Percentiles rank a stretch among this genome's conserved stretches.
Conservation (phyloP, 2,329 filamentous ascomycete species). For the Passalora sequoiae region DNA sequence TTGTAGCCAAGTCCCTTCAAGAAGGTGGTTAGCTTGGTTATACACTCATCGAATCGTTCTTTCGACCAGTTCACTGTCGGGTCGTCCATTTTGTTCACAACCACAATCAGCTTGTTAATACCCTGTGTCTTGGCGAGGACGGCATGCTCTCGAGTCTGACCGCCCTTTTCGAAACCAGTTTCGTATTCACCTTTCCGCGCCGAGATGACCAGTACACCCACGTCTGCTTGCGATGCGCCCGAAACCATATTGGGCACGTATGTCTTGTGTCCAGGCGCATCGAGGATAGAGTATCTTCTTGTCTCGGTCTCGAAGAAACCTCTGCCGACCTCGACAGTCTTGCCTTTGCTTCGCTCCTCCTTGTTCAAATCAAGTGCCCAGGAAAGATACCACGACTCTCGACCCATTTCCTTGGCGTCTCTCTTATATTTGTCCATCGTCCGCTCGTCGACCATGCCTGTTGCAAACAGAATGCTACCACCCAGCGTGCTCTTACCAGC, state of each 20-base stretch:
- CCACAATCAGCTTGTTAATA: conserved; percentile 92
- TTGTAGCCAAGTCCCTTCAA: conserved; percentile 92
- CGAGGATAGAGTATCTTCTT: conserved; percentile 90
- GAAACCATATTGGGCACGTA: conserved; percentile 99
- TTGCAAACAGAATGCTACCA: conserved; percentile 85
- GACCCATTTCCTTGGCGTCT: conserved; percentile 91
- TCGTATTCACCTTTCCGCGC: conserved; percentile 98
- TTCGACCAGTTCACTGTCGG: conserved; percentile 93
- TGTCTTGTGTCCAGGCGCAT: conserved; percentile 95
- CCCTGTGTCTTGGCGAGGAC: conserved; percentile 97
- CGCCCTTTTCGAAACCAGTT: conserved; percentile 93
- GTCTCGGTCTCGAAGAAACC: conserved; percentile 97
- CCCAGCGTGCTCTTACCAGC: conserved; percentile 96
- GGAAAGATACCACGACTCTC: conserved; percentile 97
- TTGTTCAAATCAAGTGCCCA: conserved; percentile 97
- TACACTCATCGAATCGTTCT: conserved; percentile 88
- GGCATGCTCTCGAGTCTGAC: conserved; percentile 95
- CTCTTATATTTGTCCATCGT: conserved; percentile 98
- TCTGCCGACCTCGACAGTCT: conserved; percentile 94
- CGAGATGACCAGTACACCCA: conserved; percentile 92
- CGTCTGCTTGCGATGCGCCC: conserved; percentile 67
- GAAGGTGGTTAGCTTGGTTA: conserved; percentile 78
- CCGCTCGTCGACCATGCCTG: conserved; percentile 98
- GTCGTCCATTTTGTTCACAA: conserved; percentile 99
- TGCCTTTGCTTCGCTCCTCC: conserved; percentile 92